Base-by-base conservation (phyloP, 31 red algal genomes). In the Asparagopsis taxiformis region DNA sequence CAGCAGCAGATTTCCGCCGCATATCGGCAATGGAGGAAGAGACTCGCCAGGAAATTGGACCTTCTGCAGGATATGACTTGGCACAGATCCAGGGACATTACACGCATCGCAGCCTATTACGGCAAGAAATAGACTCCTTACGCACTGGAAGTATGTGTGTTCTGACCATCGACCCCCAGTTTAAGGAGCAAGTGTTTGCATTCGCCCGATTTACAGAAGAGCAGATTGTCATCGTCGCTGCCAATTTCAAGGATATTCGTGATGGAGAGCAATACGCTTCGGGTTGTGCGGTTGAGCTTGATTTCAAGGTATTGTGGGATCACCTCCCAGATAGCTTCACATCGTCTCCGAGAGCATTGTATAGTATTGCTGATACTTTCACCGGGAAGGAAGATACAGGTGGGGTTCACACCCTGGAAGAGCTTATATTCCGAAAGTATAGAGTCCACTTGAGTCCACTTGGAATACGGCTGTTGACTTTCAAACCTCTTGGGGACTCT, bases 51-150 rank as follows among this genome's bases (percentile, higher is more conserved):
- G 88, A 91, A 84, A 92, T 99, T 59, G 96, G 91, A 13, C 96
- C 96, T 28, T 33, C 79, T 19, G 32, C 70, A 1, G 96, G 96
- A 34, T 95, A 86, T 54, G 96, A 99, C 64, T 54, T 99, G n/a
- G 65, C 83, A 16, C 90, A 85, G 41, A 99, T 99, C 51, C 56
- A 72, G 5, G 96, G 96, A 29, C 96, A 99, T 59, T 99, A 99
- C 50, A 64, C 87, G 16, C 96, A 99, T 81, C 86, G 96, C 2
- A 23, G 15, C 11, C 54, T 78, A 23, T 55, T 99, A 23, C 80
- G 96, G 15, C 78, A 91, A 34, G 68, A 84, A 50, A 31, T 90
- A 44, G 80, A 71, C 31, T 88, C 85, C 0, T 59, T 99, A 5
- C 74, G 68, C 61, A 53, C 69, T 21, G 96, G 96, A 31, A 38